These are phyloP conservation scores for Sarocladium kiliense DNA, from an alignment of 2,329 filamentous ascomycete species.

Conservation along the genomic window DNA sequence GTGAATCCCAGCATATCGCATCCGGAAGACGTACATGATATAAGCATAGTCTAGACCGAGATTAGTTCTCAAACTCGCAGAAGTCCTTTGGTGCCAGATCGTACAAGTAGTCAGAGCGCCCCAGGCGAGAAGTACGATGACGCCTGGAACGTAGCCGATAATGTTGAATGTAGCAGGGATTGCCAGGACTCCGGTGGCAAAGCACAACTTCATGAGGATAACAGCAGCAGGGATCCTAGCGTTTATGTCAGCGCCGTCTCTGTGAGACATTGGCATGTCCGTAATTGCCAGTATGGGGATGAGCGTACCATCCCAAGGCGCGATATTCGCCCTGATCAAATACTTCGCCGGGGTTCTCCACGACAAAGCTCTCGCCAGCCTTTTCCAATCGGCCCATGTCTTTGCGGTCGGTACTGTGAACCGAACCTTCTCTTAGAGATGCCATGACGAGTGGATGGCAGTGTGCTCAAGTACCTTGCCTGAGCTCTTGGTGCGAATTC, in stretches of 20 bases:
- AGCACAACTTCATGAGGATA: conserved; percentile 19
- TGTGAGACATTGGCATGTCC: no score
- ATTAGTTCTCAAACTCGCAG: no score
- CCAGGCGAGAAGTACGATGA: conserved; percentile 15
- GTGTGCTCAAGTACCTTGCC: not conserved
- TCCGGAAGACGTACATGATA: conserved; percentile 20
- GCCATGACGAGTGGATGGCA: not conserved
- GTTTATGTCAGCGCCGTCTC: no score
- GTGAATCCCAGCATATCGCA: conserved; percentile 18
- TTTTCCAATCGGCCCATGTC: not conserved
- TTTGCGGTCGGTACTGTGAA: not conserved
- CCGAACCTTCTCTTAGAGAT: not conserved
- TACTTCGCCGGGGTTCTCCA: conserved; percentile 13
- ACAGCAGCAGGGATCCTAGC: no score
- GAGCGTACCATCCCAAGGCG: conserved; percentile 18
- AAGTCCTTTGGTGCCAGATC: no score
- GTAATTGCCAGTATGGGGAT: no score
- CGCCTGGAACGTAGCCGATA: conserved; percentile 18
- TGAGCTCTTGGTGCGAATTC: not conserved
- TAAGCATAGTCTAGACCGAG: conserved; percentile 19
- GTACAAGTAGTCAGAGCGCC: conserved; percentile 19
- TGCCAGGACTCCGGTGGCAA: conserved; percentile 21
- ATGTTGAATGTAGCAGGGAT: conserved; percentile 20
- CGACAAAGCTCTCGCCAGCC: not conserved
- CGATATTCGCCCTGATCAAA: conserved; percentile 17